These are phyloP conservation scores for Globisporangium apiculatum DNA, from an alignment of 352 stramenopile genomes.

Conservation along the genomic window DNA sequence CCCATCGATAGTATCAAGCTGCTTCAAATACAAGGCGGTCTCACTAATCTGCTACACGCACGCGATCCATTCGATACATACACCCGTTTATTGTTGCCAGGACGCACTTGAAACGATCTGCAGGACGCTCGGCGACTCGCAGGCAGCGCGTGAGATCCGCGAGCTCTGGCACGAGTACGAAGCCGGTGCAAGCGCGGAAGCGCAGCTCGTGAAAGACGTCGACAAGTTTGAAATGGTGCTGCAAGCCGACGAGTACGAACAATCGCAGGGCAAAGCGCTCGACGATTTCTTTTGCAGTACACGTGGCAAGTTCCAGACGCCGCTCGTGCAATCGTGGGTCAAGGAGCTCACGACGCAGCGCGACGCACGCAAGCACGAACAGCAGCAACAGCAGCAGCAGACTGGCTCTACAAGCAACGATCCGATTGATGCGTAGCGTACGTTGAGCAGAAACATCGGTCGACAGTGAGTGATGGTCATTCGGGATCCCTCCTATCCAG, in stretches of 20 bases:
- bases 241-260: constrained; percentile 91
- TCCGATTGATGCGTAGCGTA: too few species aligned
- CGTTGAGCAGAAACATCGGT: too few species aligned
- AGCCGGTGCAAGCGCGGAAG: constrained; percentile 66
- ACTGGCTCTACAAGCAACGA: background rate
- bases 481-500: too few species aligned
- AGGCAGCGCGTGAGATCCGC: constrained; percentile 54
- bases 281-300: constrained; percentile 81
- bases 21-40: too few species aligned
- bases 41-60: too few species aligned
- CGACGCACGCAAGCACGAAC: constrained; percentile 18
- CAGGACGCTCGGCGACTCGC: constrained; percentile 39
- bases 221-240: constrained; percentile 96
- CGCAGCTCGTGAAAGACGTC: constrained; percentile 91
- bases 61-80: too few species aligned
- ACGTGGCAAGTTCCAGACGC: constrained; percentile 76
- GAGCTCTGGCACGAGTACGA: constrained; percentile 87
- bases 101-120: constrained; percentile 71
- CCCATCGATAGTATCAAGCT: background rate
- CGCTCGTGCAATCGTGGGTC: constrained; percentile 74
- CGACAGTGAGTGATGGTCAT: too few species aligned
- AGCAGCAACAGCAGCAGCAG: constrained; percentile 1
- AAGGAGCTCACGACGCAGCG: constrained; percentile 55
- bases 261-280: constrained; percentile 45
- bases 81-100: constrained; percentile 6